Evolutionary conservation across 257 asterid genomes (phyloP), one percentile per base, ranked within the genome.

Genomic region (Galeopsis tetrahit): DNA sequence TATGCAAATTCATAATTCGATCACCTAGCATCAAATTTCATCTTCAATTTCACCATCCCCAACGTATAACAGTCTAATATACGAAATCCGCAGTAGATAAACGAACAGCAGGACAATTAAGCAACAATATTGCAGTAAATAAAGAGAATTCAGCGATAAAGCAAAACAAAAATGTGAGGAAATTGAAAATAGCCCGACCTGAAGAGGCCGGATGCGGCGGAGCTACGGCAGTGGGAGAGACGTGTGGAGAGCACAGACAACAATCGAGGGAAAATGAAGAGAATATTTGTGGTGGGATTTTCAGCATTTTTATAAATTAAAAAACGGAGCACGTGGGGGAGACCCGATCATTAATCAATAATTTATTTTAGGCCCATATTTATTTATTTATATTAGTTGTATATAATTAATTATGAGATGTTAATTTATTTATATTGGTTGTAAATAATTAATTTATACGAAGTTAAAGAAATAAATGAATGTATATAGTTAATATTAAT

Each of bases 241-340:
- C 84, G 86, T 64, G 86, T 82, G 84, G 86, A 66, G 43, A 69
- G 82, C 84, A 79, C 82, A 66, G 57, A 56, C 15, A 48, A 71
- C 61, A 56, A 64, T 32, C 33, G 40, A 61, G 71, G 53, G 62
- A 15, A 21, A 21, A 21, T 21, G 28, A 10, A 48, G 17, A 46
- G 51, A 43, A 60, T 60, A 32, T 66, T 67, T 67, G 85, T 71
- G 83, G 81, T 68, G 68, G 51, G 72, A 69, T 34, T 68, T 78
- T 75, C 3, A 8, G 2, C 9, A 48, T 31, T 51, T 4, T 46
- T 60, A 5, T 52, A 62, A 48, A 62, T 72, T 52, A 8, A 35
- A 4, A 42, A 65, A 21, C 42, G 60, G 5, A 1, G 77, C 76
- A 63, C 70, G 74, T 43, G 70, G 58, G 11, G 38, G 7, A 21